Percentiles rank a stretch among this genome's conserved stretches.
These are phyloP conservation scores for Emydomyces testavorans DNA, from an alignment of 2,329 filamentous ascomycete genomes.

Conservation along the genomic window DNA sequence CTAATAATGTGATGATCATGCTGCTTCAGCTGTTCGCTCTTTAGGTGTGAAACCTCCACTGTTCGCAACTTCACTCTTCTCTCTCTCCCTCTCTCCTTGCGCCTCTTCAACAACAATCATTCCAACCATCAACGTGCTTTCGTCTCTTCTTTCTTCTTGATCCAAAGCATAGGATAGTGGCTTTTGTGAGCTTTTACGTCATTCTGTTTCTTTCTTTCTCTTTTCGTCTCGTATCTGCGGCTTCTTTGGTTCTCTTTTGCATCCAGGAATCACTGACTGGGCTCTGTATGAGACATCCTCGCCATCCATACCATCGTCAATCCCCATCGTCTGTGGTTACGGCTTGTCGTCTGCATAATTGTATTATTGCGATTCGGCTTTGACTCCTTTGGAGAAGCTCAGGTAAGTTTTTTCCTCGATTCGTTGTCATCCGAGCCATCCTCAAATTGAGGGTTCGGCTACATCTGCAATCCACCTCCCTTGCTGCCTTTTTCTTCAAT, in stretches of 20 bases:
- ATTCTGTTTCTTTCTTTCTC: background rate
- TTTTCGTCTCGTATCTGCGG: background rate
- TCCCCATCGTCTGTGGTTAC: slow-evolving; percentile 1
- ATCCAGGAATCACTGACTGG: background rate
- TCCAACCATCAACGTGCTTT: slow-evolving; percentile 2
- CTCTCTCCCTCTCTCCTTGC: slow-evolving; percentile 2
- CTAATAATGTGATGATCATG: slow-evolving; percentile 7
- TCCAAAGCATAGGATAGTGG: background rate
- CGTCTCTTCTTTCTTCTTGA: background rate
- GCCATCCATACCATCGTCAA: slow-evolving; percentile 8
- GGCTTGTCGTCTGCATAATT: slow-evolving; percentile 15
- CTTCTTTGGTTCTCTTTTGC: background rate
- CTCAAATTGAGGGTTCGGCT: slow-evolving; percentile 16
- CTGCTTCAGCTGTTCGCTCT: background rate
- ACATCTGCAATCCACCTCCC: background rate
- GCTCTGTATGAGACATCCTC: slow-evolving; percentile 11
- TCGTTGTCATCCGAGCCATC: slow-evolving; percentile 27
- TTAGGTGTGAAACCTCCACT: slow-evolving; percentile 13
- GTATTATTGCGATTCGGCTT: slow-evolving; percentile 28
- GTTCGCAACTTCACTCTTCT: slow-evolving; percentile 10
- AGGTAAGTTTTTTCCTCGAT: slow-evolving; percentile 16
- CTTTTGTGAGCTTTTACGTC: background rate
- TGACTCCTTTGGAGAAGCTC: slow-evolving; percentile 12
- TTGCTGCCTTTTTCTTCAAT: background rate
- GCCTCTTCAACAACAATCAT: slow-evolving; percentile 6